Evolutionary conservation across 1,284 basidiomycete genomes (phyloP), one percentile per base, ranked within the genome.

Genomic region (Cryptococcus wingfieldii): DNA sequence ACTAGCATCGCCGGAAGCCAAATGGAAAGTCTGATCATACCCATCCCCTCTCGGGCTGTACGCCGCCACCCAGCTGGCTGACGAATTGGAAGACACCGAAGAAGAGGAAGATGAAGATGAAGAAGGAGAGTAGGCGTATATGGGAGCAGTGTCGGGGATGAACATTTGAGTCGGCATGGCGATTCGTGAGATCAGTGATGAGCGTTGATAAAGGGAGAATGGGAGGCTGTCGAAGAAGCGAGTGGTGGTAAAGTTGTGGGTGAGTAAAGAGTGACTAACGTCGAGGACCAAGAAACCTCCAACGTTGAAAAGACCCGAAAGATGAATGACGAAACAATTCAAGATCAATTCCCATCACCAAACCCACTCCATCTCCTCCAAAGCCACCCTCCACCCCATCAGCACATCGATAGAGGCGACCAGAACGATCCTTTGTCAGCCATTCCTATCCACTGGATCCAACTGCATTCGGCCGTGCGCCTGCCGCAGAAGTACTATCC

Each of bases 11-110:
- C 16, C 38, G 10, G 14, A 37, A 1, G 25, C 39, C 12, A 56
- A 50, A 50, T 70, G 69, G 28, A 67, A 65, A 0, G 69, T 71
- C 50, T 66, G 59, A 55, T 71, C 69, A 53, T 55, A 69, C 16
- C 68, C 69, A 54, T 71, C 57, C 10, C 56, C 59, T 18, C 59
- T 27, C 2, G 58, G 45, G 25, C 50, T 52, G 50, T 67, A 71
- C 5, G 61, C 65, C 6, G 63, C 50, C 28, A 50, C 14, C 69
- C 69, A 71, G 27, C 47, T 46, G 12, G 51, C 49, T 42, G 25
- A 12, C 14, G 46, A 12, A 3, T 42, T 42, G 41, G 41, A 42
- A 34, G 31, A 34, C 7, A 19, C 18, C 5, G 42, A 44, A 10
- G 28, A 25, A 18, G 46, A 34, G 34, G 38, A 46, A 52, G 6